Evolutionary conservation across 192 early-diverging fungal genomes (phyloP).

Genomic region (Paraglomus brasilianum): DNA sequence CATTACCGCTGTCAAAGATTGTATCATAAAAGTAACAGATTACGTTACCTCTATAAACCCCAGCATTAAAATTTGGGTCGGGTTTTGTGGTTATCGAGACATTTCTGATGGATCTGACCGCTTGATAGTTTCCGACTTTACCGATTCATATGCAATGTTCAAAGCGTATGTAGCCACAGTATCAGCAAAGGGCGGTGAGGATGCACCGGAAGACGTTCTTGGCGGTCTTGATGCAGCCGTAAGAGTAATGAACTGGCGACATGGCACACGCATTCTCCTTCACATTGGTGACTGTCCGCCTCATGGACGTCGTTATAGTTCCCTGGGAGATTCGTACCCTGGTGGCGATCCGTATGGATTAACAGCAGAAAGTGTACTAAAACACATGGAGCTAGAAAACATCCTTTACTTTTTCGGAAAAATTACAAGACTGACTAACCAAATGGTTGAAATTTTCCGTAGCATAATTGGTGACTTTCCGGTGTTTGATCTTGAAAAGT

Average conservation of each 20-base stretch:
- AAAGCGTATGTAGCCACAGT: not conserved
- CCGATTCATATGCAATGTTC: not conserved
- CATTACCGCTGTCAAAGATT: conserved; percentile 20
- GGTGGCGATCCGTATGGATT: conserved; percentile 19
- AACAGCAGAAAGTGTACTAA: conserved; percentile 9
- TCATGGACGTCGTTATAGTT: conserved; percentile 7
- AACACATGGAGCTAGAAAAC: not conserved
- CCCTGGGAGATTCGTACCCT: not conserved
- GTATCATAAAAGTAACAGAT: conserved; percentile 6
- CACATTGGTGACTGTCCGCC: conserved; percentile 25
- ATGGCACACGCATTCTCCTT: conserved; percentile 7
- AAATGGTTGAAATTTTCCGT: conserved; percentile 20
- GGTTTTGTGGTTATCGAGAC: conserved; percentile 30
- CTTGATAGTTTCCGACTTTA: conserved; percentile 6
- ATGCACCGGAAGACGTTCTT: conserved; percentile 28
- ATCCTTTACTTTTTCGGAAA: conserved; percentile 28
- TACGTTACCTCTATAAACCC: conserved; percentile 13
- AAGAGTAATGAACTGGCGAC: not conserved
- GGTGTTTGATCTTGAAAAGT: conserved; percentile 3
- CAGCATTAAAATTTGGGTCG: conserved; percentile 20
- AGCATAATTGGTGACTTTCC: conserved; percentile 3
- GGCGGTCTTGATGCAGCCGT: conserved; percentile 27
- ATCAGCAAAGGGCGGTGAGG: conserved; percentile 8
- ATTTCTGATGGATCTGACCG: not conserved
- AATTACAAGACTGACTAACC: not conserved